Evolutionary conservation across 495 filamentous ascomycete species (phyloP).

Genomic region (Hypoxylon perforatum): DNA sequence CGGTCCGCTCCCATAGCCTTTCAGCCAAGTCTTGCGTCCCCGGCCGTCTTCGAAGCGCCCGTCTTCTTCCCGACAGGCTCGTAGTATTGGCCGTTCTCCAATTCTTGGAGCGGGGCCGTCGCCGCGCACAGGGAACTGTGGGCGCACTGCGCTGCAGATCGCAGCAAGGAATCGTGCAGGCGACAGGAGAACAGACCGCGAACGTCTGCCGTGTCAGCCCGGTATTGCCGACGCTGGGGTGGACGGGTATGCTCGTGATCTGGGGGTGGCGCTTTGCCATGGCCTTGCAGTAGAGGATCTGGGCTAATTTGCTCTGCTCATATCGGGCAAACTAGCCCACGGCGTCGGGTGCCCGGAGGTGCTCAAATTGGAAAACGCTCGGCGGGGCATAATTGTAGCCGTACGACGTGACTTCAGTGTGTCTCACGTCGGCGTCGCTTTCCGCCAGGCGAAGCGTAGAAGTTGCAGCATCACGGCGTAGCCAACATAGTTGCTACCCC

Average conservation of each 20-base stretch:
- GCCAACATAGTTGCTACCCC: constrained; percentile 74
- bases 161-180: constrained; percentile 41
- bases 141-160: constrained; percentile 60
- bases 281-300: constrained; percentile 69
- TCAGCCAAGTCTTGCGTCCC: constrained; percentile 60
- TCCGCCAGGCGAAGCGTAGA: constrained; percentile 61
- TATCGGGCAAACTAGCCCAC: constrained; percentile 64
- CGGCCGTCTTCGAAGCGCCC: constrained; percentile 44
- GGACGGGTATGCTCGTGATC: constrained; percentile 67
- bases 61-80: constrained; percentile 43
- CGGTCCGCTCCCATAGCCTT: constrained; percentile 73
- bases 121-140: constrained; percentile 70
- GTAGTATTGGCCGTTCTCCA: constrained; percentile 56
- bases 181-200: constrained; percentile 13
- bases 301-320: constrained; percentile 74
- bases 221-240: constrained; percentile 74
- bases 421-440: constrained; percentile 50
- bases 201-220: constrained; percentile 57
- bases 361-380: constrained; percentile 51
- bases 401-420: constrained; percentile 44
- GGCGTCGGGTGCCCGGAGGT: constrained; percentile 49
- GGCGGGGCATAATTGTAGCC: constrained; percentile 45
- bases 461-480: constrained; percentile 71
- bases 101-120: constrained; percentile 48
- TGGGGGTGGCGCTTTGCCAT: constrained; percentile 68